A percentile compares a stretch with the other conserved stretches of the same genome.
Evolutionary conservation across 768 basidiomycete species (phyloP).

Genomic region (Crepidotus variabilis): DNA sequence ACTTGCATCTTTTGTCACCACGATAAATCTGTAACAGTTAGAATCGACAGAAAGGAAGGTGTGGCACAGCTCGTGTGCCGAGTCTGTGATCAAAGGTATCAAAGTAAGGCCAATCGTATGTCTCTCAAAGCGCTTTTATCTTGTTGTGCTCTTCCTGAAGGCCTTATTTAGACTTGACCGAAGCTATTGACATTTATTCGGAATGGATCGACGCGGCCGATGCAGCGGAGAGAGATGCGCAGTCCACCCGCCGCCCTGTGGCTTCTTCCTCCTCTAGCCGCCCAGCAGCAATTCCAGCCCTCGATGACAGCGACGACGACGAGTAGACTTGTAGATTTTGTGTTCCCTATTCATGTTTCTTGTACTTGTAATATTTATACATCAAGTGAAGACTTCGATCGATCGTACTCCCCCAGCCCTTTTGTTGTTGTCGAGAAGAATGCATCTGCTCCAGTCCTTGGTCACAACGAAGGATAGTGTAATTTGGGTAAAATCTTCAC

Average conservation of each 20-base stretch:
- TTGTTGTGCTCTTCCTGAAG: conserved; percentile 9
- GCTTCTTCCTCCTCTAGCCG: conserved; percentile 65
- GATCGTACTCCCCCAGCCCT: background rate
- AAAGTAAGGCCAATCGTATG: conserved; percentile 82
- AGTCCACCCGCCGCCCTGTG: conserved; percentile 46
- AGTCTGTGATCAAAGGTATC: conserved; percentile 84
- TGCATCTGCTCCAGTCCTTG: background rate
- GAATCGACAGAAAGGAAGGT: conserved; percentile 83
- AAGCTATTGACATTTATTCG: conserved; percentile 86
- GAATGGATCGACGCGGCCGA: conserved; percentile 92
- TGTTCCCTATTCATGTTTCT: background rate
- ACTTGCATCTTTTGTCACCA: conserved; percentile 90
- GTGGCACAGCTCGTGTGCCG: conserved; percentile 77
- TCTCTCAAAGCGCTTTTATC: conserved; percentile 2
- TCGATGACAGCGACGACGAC: conserved; percentile 49
- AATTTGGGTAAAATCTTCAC: background rate
- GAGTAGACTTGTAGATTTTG: conserved; percentile 13
- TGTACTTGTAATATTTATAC: background rate
- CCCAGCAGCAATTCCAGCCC: conserved; percentile 37
- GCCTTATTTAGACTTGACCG: conserved; percentile 63
- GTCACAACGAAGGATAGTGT: background rate
- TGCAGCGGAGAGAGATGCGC: conserved; percentile 67
- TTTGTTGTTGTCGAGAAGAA: no score
- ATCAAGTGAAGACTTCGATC: background rate
- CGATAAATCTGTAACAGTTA: conserved; percentile 83